A percentile compares a stretch with the other conserved stretches of the same genome.
Conservation (phyloP, 352 stramenopile genomes). For the Globisporangium rhizosaccharum region DNA sequence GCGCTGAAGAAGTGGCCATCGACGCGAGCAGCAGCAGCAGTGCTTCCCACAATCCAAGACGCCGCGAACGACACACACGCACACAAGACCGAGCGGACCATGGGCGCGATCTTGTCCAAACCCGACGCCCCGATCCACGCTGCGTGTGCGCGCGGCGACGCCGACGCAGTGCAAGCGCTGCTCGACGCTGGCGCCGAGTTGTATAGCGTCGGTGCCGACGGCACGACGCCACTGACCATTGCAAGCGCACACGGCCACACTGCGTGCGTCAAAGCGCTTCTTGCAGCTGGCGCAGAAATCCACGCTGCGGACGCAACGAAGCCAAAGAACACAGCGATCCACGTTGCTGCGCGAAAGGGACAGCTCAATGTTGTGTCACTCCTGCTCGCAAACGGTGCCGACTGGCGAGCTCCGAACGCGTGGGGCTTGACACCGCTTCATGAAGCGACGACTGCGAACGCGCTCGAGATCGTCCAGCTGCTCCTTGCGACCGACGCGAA, state of each 20-base stretch:
- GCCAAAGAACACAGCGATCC: not conserved
- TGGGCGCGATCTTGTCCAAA: not conserved
- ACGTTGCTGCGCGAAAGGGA: not conserved
- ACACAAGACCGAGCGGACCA: not conserved
- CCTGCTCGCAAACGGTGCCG: not conserved
- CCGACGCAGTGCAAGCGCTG: not conserved
- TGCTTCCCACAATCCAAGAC: not conserved
- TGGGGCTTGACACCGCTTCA: not conserved
- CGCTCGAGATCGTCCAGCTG: not conserved
- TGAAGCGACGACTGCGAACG: not conserved
- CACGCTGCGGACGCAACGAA: not conserved
- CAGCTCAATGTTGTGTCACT: not conserved
- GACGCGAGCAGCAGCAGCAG: too few species aligned
- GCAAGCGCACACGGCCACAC: not conserved
- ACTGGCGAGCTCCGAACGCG: not conserved
- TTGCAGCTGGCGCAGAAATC: slow-evolving; percentile 1
- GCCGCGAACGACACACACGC: not conserved
- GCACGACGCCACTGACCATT: not conserved
- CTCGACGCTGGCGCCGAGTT: not conserved
- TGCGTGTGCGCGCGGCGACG: not conserved
- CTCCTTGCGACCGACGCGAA: not conserved
- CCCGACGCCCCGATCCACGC: slow-evolving; percentile 1
- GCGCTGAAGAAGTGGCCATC: too few species aligned
- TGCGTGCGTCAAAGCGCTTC: not conserved
- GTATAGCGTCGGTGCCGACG: not conserved